A percentile compares a stretch with the other conserved stretches of the same genome.
Evolutionary conservation across 2,329 filamentous ascomycete species (phyloP).

Genomic region (Fusarium acutatum): DNA sequence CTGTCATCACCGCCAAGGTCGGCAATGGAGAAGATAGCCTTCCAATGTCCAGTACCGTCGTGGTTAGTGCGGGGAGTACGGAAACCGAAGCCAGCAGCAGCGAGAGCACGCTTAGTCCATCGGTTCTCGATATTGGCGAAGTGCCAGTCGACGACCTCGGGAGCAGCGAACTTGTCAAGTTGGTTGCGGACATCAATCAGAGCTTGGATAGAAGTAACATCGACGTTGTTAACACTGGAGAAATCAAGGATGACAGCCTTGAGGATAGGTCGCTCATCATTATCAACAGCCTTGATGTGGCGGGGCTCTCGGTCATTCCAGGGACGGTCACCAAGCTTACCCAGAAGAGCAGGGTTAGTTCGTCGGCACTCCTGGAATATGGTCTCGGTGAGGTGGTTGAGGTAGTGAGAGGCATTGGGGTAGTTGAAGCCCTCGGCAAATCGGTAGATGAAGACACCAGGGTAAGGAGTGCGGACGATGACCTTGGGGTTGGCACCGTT

Average conservation of each 20-base stretch:
- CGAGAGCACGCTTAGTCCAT: slow-evolving; percentile 65
- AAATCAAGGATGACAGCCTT: slow-evolving; percentile 66
- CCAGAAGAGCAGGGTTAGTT: slow-evolving; percentile 53
- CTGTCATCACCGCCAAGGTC: slow-evolving; percentile 79
- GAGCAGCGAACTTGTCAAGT: slow-evolving; percentile 60
- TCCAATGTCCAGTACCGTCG: slow-evolving; percentile 52
- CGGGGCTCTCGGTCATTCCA: slow-evolving; percentile 64
- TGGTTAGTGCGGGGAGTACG: slow-evolving; percentile 43
- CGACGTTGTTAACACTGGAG: slow-evolving; percentile 62
- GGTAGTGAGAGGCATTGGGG: slow-evolving; percentile 60
- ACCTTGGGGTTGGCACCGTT: slow-evolving; percentile 61
- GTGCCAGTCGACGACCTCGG: slow-evolving; percentile 58
- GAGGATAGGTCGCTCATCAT: slow-evolving; percentile 58
- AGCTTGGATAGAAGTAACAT: slow-evolving; percentile 63
- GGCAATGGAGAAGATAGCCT: slow-evolving; percentile 92
- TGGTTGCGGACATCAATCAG: slow-evolving; percentile 64
- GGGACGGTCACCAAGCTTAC: slow-evolving; percentile 62
- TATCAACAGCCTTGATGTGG: slow-evolving; percentile 43
- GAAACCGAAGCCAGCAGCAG: slow-evolving; percentile 62
- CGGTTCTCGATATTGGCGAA: slow-evolving; percentile 62
- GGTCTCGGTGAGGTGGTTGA: slow-evolving; percentile 58
- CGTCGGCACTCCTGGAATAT: slow-evolving; percentile 57
- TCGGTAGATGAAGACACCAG: slow-evolving; percentile 64
- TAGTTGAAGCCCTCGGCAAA: slow-evolving; percentile 67
- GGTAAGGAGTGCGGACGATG: slow-evolving; percentile 56